Conservation (phyloP, 2,329 filamentous ascomycete genomes). For the Aspergillus latus region DNA sequence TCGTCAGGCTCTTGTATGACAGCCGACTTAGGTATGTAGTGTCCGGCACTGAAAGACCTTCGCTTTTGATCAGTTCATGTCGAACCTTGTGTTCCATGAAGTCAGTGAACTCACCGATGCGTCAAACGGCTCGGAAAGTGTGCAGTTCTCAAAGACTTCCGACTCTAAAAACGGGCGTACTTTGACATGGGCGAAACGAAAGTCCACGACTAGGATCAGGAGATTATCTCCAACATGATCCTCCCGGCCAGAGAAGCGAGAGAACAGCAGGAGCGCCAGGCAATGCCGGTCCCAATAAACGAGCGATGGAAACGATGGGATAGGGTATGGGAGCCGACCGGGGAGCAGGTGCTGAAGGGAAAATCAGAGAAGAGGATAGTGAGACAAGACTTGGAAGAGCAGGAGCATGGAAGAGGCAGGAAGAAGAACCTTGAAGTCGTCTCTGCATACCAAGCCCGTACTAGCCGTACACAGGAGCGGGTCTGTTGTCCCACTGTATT, state of each 20-base stretch:
- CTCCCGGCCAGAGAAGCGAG: slow-evolving; percentile 21
- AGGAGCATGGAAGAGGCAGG: not conserved
- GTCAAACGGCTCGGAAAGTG: not conserved
- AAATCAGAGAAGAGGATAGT: slow-evolving; percentile 14
- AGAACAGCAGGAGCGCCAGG: slow-evolving; percentile 15
- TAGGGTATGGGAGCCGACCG: not conserved
- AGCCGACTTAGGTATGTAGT: not conserved
- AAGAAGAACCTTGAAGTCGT: not conserved
- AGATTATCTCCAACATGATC: slow-evolving; percentile 17
- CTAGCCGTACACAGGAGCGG: slow-evolving; percentile 8
- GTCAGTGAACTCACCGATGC: not conserved
- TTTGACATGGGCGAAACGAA: slow-evolving; percentile 9
- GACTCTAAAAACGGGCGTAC: slow-evolving; percentile 6
- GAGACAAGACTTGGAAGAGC: slow-evolving; percentile 13
- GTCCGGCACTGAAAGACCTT: slow-evolving; percentile 8
- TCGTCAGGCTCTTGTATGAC: not conserved
- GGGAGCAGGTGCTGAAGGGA: not conserved
- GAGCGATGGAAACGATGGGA: slow-evolving; percentile 9
- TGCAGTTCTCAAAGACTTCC: slow-evolving; percentile 2
- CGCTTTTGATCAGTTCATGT: not conserved
- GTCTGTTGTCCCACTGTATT: slow-evolving; percentile 7
- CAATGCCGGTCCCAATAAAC: not conserved
- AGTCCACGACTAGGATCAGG: slow-evolving; percentile 17
- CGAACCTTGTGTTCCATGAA: not conserved
- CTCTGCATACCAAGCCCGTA: slow-evolving; percentile 12